Conservation (phyloP, 768 basidiomycete species). For the Nevesoporus exiguus region DNA sequence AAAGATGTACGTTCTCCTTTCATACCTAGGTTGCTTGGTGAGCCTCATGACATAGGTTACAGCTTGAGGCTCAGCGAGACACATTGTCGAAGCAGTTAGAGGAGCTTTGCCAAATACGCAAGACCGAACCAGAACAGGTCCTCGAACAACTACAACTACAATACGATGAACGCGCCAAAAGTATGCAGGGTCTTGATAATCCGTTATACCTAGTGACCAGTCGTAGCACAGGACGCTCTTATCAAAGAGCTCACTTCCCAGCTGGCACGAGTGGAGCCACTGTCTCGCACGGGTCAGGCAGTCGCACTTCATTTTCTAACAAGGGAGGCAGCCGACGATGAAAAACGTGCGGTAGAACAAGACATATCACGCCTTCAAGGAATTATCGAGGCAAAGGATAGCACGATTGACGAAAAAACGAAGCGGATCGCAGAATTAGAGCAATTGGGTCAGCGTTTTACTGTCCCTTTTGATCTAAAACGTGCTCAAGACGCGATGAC, state of each 20-base stretch:
- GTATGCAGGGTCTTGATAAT: constrained; percentile 33
- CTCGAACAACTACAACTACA: constrained; percentile 47
- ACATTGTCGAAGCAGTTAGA: constrained; percentile 54
- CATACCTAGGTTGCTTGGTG: background rate
- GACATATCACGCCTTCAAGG: constrained; percentile 46
- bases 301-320: constrained; percentile 65
- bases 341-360: constrained; percentile 51
- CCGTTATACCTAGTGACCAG: constrained; percentile 3
- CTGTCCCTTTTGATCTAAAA: background rate
- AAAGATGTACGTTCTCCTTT: constrained; percentile 19
- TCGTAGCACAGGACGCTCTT: constrained; percentile 53
- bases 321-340: constrained; percentile 69
- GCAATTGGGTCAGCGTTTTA: constrained; percentile 41
- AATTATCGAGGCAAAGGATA: constrained; percentile 41
- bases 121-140: constrained; percentile 63
- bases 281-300: constrained; percentile 46
- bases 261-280: constrained; percentile 52
- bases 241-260: constrained; percentile 48
- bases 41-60: background rate
- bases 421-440: constrained; percentile 45
- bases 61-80: constrained; percentile 42
- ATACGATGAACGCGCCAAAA: constrained; percentile 49
- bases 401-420: constrained; percentile 41
- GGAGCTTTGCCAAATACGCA: constrained; percentile 52
- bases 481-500: constrained; percentile 3